Conservation (phyloP, 768 basidiomycete species). For the Boletus sensibilis region DNA sequence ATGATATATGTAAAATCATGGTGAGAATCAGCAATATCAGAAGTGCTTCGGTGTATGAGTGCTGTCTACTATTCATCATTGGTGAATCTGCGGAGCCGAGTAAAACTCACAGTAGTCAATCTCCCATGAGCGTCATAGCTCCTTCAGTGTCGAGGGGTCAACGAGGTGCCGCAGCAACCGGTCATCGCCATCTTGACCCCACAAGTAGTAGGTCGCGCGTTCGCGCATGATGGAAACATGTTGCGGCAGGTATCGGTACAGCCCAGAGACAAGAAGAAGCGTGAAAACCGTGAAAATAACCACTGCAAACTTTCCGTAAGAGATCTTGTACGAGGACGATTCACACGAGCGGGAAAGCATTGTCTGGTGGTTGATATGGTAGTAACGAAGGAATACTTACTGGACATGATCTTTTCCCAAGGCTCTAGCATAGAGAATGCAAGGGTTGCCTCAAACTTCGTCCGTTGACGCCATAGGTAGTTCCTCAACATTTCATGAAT, state of each 20-base stretch:
- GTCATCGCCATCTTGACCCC: slow-evolving; percentile 50
- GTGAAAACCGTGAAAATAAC: slow-evolving; percentile 40
- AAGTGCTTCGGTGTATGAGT: not conserved
- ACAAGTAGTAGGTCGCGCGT: slow-evolving; percentile 62
- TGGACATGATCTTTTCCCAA: slow-evolving; percentile 64
- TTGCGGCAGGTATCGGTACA: slow-evolving; percentile 58
- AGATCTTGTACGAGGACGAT: not conserved
- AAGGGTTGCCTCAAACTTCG: slow-evolving; percentile 51
- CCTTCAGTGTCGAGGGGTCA: slow-evolving; percentile 28
- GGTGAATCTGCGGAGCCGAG: not conserved
- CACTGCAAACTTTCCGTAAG: slow-evolving; percentile 34
- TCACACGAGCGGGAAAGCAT: not conserved
- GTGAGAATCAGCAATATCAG: slow-evolving; percentile 1
- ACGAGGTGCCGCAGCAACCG: slow-evolving; percentile 30
- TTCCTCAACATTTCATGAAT: slow-evolving; percentile 30
- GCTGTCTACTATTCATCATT: slow-evolving; percentile 12
- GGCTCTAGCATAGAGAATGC: slow-evolving; percentile 63
- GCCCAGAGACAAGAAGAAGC: slow-evolving; percentile 49
- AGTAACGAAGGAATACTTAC: slow-evolving; percentile 39
- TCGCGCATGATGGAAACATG: slow-evolving; percentile 54
- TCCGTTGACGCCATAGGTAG: slow-evolving; percentile 33
- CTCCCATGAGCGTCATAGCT: slow-evolving; percentile 19
- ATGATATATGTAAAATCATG: slow-evolving; percentile 14
- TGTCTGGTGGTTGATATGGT: not conserved
- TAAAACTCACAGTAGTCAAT: slow-evolving; percentile 13